These are phyloP conservation scores for Aspergillus pseudoglaucus DNA, from an alignment of 2,329 filamentous ascomycete species.

Conservation along the genomic window DNA sequence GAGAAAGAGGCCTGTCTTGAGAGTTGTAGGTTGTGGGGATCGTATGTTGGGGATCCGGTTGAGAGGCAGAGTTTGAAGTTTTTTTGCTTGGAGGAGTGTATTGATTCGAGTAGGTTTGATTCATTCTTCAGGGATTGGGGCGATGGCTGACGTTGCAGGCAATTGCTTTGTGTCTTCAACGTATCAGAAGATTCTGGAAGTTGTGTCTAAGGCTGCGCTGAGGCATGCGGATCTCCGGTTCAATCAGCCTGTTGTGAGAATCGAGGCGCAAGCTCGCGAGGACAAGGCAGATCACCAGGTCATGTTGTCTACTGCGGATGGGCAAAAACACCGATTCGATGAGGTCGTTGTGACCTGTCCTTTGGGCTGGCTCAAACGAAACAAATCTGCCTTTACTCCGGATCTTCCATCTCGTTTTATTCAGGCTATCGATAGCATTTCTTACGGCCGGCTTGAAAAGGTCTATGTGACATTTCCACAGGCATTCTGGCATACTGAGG, in stretches of 20 bases:
- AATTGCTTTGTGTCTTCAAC: constrained; percentile 59
- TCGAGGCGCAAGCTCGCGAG: constrained; percentile 25
- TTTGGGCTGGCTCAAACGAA: constrained; percentile 49
- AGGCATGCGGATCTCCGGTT: constrained; percentile 46
- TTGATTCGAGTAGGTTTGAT: constrained; percentile 49
- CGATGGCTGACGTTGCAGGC: constrained; percentile 29
- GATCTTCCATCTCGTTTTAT: constrained; percentile 36
- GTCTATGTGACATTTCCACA: constrained; percentile 62
- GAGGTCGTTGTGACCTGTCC: constrained; percentile 49
- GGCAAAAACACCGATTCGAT: constrained; percentile 38
- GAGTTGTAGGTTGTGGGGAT: constrained; percentile 56
- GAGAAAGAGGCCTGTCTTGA: constrained; percentile 47
- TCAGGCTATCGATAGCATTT: constrained; percentile 43
- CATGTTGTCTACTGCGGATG: constrained; percentile 34
- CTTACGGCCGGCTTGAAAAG: constrained; percentile 43
- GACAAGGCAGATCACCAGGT: constrained; percentile 34
- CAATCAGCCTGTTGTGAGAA: constrained; percentile 36
- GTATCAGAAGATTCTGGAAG: constrained; percentile 51
- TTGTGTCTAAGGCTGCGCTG: constrained; percentile 44
- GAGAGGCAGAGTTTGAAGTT: constrained; percentile 57
- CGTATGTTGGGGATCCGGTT: constrained; percentile 56
- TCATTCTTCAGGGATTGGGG: background rate
- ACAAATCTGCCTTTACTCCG: constrained; percentile 41
- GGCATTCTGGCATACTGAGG: constrained; percentile 62
- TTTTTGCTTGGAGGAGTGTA: constrained; percentile 61